phyloP scores from a whole-genome alignment of 2,329 filamentous ascomycete species.

The Hypoxylon sp. region DNA sequence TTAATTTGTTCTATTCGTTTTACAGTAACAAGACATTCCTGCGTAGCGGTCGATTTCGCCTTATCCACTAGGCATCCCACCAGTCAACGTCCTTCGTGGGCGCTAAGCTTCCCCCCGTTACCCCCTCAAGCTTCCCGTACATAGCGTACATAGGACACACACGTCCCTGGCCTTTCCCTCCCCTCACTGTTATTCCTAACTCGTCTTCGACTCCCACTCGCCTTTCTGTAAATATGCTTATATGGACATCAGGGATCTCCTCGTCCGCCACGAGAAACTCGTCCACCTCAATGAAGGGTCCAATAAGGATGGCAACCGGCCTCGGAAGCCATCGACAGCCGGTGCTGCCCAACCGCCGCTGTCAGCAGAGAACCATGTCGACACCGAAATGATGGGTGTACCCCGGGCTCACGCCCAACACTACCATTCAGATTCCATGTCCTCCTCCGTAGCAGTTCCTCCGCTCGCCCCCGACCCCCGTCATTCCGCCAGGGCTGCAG shows the following conservation, averaged over 20 bases:
- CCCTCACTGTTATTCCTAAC: slow-evolving; percentile 36
- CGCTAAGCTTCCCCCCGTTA: slow-evolving; percentile 41
- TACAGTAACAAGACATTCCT: slow-evolving; percentile 16
- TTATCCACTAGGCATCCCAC: slow-evolving; percentile 42
- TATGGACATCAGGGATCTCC: slow-evolving; percentile 73
- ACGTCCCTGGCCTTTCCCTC: slow-evolving; percentile 32
- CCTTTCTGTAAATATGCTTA: slow-evolving; percentile 59
- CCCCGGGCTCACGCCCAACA: slow-evolving; percentile 53
- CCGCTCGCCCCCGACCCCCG: slow-evolving; percentile 62
- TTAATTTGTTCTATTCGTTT: slow-evolving; percentile 41
- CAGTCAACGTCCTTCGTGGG: slow-evolving; percentile 43
- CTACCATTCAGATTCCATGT: slow-evolving; percentile 58
- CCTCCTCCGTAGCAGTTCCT: slow-evolving; percentile 53
- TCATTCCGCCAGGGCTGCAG: slow-evolving; percentile 58
- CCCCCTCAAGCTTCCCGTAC: slow-evolving; percentile 27
- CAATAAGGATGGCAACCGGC: slow-evolving; percentile 64
- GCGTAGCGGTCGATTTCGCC: slow-evolving; percentile 35
- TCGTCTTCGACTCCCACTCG: slow-evolving; percentile 30
- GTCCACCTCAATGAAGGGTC: slow-evolving; percentile 70
- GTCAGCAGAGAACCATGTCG: slow-evolving; percentile 61
- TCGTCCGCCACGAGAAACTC: slow-evolving; percentile 73
- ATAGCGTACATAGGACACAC: slow-evolving; percentile 30
- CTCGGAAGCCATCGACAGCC: slow-evolving; percentile 64
- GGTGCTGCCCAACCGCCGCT: slow-evolving; percentile 58
- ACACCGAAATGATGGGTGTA: slow-evolving; percentile 60